These are phyloP conservation scores for Leccinum rimulosum DNA, from an alignment of 768 basidiomycete genomes.

Conservation along the genomic window DNA sequence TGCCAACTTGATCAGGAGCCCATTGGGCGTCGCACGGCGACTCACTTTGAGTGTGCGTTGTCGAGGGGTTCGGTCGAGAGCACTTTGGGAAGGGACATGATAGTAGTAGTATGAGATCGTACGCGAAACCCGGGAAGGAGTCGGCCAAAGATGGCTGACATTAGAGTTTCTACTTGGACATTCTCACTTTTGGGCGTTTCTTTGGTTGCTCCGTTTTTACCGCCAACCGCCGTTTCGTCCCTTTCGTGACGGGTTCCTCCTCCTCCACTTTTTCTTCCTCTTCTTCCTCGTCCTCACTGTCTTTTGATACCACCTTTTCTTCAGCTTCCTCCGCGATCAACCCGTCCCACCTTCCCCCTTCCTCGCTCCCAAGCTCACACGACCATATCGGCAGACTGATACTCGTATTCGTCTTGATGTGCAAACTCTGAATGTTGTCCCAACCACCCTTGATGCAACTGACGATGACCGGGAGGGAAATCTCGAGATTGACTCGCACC, in stretches of 20 bases:
- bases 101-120: slow-evolving; percentile 1
- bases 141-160: slow-evolving; percentile 6
- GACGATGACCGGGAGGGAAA: slow-evolving; percentile 73
- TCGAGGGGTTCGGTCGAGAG: slow-evolving; percentile 51
- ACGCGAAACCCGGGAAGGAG: slow-evolving; percentile 1
- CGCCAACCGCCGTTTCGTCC: slow-evolving; percentile 12
- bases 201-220: slow-evolving; percentile 13
- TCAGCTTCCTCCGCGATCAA: slow-evolving; percentile 19
- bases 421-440: slow-evolving; percentile 86
- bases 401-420: slow-evolving; percentile 87
- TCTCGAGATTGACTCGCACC: slow-evolving; percentile 73
- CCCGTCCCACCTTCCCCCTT: slow-evolving; percentile 32
- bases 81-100: slow-evolving; percentile 47
- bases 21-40: slow-evolving; percentile 13
- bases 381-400: slow-evolving; percentile 90
- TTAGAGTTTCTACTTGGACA: neutral
- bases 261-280: neutral
- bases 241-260: neutral
- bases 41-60: slow-evolving; percentile 57
- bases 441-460: slow-evolving; percentile 74
- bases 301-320: neutral
- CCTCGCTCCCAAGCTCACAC: slow-evolving; percentile 59
- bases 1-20: neutral
- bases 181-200: slow-evolving; percentile 12
- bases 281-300: neutral